Evolutionary conservation across 148 eudicot genomes (phyloP), one percentile per base, ranked within the genome.

Genomic region (Linanthus parryae): DNA sequence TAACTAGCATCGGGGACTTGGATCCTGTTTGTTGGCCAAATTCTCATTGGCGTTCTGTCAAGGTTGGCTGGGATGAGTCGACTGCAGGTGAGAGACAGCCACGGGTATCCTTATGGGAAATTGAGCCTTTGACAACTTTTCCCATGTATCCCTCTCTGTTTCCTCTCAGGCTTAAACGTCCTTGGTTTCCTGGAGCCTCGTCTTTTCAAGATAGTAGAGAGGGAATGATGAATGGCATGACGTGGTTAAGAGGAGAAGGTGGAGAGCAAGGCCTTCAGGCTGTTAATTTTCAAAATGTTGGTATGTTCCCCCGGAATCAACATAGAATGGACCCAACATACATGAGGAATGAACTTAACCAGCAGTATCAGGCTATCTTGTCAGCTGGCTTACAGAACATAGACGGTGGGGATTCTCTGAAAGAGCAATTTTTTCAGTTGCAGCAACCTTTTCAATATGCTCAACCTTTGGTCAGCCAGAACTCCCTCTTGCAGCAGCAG

Each of bases 41-140:
- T 58, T 92, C 98, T 53, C 94, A 92, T 59, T 92, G 98, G 98
- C 77, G 98, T 67, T 92, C 98, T 38, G 99, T 92, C 44, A 87
- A 92, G 94, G 99, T 92, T 58, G 99, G 99, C 31, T 92, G 99
- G 99, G 99, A 92, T 65, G 99, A 92, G 54, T 92, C 99, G 38
- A 88, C 96, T 53, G 96, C 94, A 12, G 88, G 96, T 58, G 96
- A 92, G 76, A 88, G 87, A 72, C 99, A 88, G 67, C 99, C 96
- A 39, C 80, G 96, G 35, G 99, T 92, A 8, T 92, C 99, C 13
- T 65, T 92, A 57, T 92, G 99, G 99, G 99, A 92, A 58, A 85
- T 92, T 51, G 99, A 92, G 65, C 99, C 96, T 50, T 71, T 92
- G 74, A 88, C 99, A 22, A 88, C 96, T 52, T 92, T 88, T 58